A percentile compares a stretch with the other conserved stretches of the same genome.
Evolutionary conservation across 2,329 filamentous ascomycete genomes (phyloP).

Genomic region (Chaetomiaceae sp.): DNA sequence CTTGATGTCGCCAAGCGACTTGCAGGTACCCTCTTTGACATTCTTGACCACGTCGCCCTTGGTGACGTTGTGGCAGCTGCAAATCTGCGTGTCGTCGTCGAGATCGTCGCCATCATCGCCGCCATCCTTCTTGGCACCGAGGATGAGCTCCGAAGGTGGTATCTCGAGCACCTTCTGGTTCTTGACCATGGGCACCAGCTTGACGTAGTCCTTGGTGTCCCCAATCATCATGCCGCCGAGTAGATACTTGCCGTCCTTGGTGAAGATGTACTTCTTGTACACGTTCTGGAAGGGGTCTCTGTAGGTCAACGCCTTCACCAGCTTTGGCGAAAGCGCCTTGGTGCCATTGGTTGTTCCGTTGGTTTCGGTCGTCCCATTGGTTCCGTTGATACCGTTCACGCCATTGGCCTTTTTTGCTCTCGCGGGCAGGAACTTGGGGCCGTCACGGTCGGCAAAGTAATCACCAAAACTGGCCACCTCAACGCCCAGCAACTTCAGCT

Average conservation of each 20-base stretch:
- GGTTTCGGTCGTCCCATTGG: conserved; percentile 13
- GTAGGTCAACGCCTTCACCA: conserved; percentile 80
- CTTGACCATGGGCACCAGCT: conserved; percentile 81
- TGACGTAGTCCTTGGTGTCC: conserved; percentile 85
- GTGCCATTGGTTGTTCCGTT: conserved; percentile 23
- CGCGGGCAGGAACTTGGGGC: conserved; percentile 66
- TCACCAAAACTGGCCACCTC: conserved; percentile 92
- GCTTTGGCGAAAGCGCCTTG: conserved; percentile 36
- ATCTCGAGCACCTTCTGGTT: conserved; percentile 72
- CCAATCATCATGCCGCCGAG: conserved; percentile 98
- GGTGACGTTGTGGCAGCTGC: conserved; percentile 86
- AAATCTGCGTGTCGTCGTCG: conserved; percentile 80
- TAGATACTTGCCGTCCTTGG: conserved; percentile 79
- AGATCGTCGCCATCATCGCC: conserved; percentile 73
- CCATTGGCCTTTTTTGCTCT: conserved; percentile 31
- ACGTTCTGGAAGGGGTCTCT: conserved; percentile 82
- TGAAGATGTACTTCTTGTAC: conserved; percentile 93
- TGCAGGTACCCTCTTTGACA: conserved; percentile 74
- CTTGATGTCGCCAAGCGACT: conserved; percentile 75
- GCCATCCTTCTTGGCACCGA: conserved; percentile 67
- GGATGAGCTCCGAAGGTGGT: conserved; percentile 73
- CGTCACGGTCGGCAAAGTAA: conserved; percentile 85
- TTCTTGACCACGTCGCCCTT: conserved; percentile 70
- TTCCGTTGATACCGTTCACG: conserved; percentile 25
- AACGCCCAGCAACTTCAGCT: conserved; percentile 81